Conservation (phyloP, 148 eudicot genomes). For the Mesembryanthemum crystallinum region DNA sequence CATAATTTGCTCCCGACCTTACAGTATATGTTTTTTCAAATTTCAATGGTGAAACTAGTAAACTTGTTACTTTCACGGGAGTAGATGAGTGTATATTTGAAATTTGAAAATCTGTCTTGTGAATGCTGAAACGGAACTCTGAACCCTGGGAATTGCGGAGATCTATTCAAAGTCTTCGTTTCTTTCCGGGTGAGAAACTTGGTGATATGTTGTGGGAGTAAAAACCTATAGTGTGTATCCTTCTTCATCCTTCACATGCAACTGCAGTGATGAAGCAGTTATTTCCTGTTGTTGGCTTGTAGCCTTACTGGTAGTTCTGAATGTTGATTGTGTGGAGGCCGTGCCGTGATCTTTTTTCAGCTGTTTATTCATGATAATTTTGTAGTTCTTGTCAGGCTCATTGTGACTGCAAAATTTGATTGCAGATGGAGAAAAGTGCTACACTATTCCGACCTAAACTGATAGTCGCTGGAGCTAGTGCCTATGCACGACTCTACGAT, state of each 20-base stretch:
- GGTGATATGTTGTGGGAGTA: neutral
- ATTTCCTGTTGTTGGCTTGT: neutral
- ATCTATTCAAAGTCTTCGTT: neutral
- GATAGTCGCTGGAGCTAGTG: conserved; percentile 99
- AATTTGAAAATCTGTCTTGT: neutral
- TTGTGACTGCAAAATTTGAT: conserved; percentile 11
- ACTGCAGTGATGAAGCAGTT: neutral
- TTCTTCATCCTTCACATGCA: conserved; percentile 1
- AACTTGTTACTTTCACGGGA: neutral
- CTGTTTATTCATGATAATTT: neutral
- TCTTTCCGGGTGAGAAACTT: neutral
- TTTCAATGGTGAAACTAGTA: neutral
- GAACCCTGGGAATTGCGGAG: neutral
- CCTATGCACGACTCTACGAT: conserved; percentile 91
- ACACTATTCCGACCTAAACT: conserved; percentile 91
- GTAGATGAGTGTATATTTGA: neutral
- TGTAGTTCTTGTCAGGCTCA: conserved; percentile 1
- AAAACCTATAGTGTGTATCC: neutral
- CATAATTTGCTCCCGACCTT: neutral
- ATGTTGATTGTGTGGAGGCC: neutral
- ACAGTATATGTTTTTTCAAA: too few species aligned
- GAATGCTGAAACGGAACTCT: neutral
- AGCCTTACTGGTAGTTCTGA: neutral
- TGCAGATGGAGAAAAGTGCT: conserved; percentile 98
- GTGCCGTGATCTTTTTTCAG: neutral